A percentile compares a stretch with the other conserved stretches of the same genome.
phyloP scores from a whole-genome alignment of 2,329 filamentous ascomycete genomes.

The Verticillium isaacii region DNA sequence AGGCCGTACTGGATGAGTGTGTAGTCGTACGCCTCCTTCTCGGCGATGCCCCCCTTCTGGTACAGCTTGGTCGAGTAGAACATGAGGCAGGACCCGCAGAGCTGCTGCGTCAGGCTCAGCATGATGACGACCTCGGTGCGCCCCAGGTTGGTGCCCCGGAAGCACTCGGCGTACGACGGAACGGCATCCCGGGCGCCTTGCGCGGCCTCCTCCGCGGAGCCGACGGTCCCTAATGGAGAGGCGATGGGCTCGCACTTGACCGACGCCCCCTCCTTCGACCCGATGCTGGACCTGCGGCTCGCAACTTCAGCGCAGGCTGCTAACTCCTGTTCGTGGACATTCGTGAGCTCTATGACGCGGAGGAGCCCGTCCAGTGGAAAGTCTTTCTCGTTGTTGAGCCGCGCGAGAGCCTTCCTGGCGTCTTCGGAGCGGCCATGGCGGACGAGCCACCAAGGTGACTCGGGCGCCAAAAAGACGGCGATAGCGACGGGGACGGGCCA shows the following conservation, averaged over 20 bases:
- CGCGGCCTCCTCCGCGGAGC: constrained; percentile 13
- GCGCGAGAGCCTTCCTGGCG: constrained; percentile 21
- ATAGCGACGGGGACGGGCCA: constrained; percentile 29
- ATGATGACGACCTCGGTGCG: constrained; percentile 36
- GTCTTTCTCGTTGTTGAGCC: constrained; percentile 18
- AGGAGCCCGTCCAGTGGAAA: constrained; percentile 27
- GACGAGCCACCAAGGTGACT: constrained; percentile 33
- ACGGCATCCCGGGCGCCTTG: constrained; percentile 3
- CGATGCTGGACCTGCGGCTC: background rate
- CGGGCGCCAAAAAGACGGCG: constrained; percentile 26
- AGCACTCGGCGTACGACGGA: constrained; percentile 27
- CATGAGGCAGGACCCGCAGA: constrained; percentile 47
- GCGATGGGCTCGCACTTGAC: background rate
- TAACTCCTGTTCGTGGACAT: constrained; percentile 24
- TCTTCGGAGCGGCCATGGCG: constrained; percentile 22
- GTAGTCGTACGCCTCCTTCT: constrained; percentile 36
- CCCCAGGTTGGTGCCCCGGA: constrained; percentile 23
- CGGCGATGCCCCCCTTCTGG: constrained; percentile 40
- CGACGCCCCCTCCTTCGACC: background rate
- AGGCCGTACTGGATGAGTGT: constrained; percentile 34
- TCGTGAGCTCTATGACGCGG: constrained; percentile 30
- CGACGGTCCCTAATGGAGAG: constrained; percentile 10
- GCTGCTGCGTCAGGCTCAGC: constrained; percentile 49
- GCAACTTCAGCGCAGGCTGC: background rate
- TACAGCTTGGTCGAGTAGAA: constrained; percentile 48